Evolutionary conservation across 2,329 filamentous ascomycete genomes (phyloP), one percentile per base, ranked within the genome.

Genomic region (Hortaea sp.): DNA sequence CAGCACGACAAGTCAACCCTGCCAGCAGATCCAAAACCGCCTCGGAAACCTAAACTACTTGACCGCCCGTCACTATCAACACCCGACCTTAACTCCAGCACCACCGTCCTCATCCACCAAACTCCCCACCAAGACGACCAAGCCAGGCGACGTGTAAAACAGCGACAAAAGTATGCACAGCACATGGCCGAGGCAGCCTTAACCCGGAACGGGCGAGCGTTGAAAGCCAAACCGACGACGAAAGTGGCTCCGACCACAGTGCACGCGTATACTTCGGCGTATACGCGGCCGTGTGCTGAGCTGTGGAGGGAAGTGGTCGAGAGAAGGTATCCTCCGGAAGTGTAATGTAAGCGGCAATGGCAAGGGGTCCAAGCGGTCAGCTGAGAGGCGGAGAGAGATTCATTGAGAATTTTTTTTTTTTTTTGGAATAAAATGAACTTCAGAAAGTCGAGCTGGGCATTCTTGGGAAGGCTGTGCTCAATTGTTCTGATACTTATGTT

Each of bases 191-290:
- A 49, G 20, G 20, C 2, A 11, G 39, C 44, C 5, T 28, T 48
- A 7, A 45, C 40, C 9, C 41, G 29, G 2, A 44, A 47, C 31
- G 41, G 44, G 27, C 44, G 35, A 29, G 32, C 32, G 31, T 42
- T 51, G 12, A 51, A 45, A 41, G 34, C 42, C 41, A 45, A 46
- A 30, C 27, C 43, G 6, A 43, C 44, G 10, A 39, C 37, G 37
- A 20, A 3, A 9, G 7, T 35, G 32, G 32, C n/a, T 9, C 7
- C 7, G 32, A 35, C 9, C 9, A 35, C 32, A n/a, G 32, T 35
- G 32, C 9, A 9, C 9, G 2, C n/a, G 32, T n/a, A 35, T 35
- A n/a, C 32, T 35, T 35, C 32, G 7, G 7, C 9, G 7, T 35
- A n/a, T 9, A 35, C 32, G 7, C 7, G 32, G 32, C 9, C 9